Evolutionary conservation across 768 basidiomycete species (phyloP).

Genomic region (Russula griseocarnosa): DNA sequence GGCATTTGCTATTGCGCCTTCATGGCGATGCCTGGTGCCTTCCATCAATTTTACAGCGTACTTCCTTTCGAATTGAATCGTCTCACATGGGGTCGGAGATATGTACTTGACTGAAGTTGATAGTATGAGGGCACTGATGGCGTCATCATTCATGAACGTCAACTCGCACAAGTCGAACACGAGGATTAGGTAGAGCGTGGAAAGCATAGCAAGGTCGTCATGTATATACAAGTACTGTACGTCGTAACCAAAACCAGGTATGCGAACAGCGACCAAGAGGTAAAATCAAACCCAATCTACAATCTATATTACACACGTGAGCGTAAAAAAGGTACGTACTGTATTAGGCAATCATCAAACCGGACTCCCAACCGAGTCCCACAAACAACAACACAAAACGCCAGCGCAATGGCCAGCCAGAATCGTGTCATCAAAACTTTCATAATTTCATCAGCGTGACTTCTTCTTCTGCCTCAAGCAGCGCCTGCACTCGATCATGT

Average conservation of each 20-base stretch:
- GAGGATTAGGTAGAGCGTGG: not conserved
- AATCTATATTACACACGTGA: not conserved
- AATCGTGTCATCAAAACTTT: slow-evolving; percentile 1
- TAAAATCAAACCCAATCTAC: not conserved
- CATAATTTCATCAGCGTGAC: slow-evolving; percentile 23
- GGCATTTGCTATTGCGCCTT: not conserved
- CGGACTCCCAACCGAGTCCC: not conserved
- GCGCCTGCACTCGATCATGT: slow-evolving; percentile 26
- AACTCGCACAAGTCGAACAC: not conserved
- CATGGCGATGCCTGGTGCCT: not conserved
- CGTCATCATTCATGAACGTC: not conserved
- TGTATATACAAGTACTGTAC: not conserved
- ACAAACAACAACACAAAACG: no score
- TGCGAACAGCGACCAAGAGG: no score
- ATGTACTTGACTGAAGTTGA: not conserved
- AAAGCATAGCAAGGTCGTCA: not conserved
- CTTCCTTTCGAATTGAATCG: not conserved
- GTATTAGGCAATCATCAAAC: not conserved
- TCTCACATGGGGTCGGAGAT: not conserved
- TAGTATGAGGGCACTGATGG: not conserved
- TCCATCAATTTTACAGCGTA: not conserved
- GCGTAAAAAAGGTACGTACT: not conserved
- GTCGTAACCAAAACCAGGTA: not conserved
- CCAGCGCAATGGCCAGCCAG: not conserved
- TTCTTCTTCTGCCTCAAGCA: slow-evolving; percentile 25